A percentile compares a stretch with the other conserved stretches of the same genome.
Evolutionary conservation across 495 filamentous ascomycete genomes (phyloP).

Genomic region (Penicillium manginii): DNA sequence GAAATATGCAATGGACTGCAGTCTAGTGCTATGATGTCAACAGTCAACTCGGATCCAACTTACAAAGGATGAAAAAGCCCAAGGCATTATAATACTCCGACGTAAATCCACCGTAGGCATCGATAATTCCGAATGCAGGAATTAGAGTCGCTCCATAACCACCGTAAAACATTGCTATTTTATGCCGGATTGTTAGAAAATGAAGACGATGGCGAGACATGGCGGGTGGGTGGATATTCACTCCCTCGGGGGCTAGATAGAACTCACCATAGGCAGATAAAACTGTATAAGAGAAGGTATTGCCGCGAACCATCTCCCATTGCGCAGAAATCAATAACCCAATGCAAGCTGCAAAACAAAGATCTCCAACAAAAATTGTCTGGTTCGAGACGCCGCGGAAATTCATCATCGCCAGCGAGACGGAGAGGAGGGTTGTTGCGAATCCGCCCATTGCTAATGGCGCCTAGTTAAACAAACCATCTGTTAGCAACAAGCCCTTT

Average conservation of each 20-base stretch:
- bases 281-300: slow-evolving; percentile 18
- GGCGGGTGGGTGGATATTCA: no score
- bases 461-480: not conserved
- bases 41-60: not conserved
- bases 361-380: slow-evolving; percentile 17
- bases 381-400: slow-evolving; percentile 13
- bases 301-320: slow-evolving; percentile 21
- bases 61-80: slow-evolving; percentile 23
- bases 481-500: not conserved
- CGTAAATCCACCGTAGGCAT: slow-evolving; percentile 27
- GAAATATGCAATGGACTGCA: not conserved
- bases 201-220: no score
- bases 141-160: slow-evolving; percentile 29
- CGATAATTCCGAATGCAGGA: slow-evolving; percentile 23
- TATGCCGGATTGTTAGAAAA: no score
- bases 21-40: no score
- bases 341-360: slow-evolving; percentile 14
- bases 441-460: slow-evolving; percentile 16
- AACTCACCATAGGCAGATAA: slow-evolving; percentile 29
- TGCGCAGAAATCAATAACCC: slow-evolving; percentile 19
- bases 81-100: slow-evolving; percentile 28
- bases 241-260: not conserved
- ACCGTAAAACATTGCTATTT: slow-evolving; percentile 25
- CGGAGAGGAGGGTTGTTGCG: slow-evolving; percentile 16
- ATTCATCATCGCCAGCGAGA: slow-evolving; percentile 18